Base-by-base conservation (phyloP, 306 rosid genomes). In the Cucumis cinereus region DNA sequence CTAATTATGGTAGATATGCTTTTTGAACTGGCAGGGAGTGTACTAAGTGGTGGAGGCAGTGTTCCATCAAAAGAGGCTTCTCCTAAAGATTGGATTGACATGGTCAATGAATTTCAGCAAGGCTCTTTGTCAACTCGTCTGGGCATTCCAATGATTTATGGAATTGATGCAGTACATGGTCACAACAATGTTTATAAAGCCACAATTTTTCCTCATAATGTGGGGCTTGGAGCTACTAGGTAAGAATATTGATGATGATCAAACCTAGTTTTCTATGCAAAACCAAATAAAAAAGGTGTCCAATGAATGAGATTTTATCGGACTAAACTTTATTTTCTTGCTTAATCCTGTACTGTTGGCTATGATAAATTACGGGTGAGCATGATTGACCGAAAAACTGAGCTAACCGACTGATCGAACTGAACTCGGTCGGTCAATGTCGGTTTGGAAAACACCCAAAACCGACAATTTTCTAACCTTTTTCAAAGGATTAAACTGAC, bases 181-280 rank as follows among this genome's bases (percentile, higher is more conserved):
- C 78, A 84, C 74, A 84, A 84, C 6, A 84, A 81, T 49, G 85
- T 84, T 12, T 69, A 69, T 69, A 69, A 69, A 10, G 74, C 74
- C 4, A 69, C 74, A 0, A 69, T 69, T 23, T 69, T 85, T 17
- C 88, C 88, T 8, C 88, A 85, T 78, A 85, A 85, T 66, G 33
- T 84, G 67, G 85, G 88, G 6, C 85, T 84, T 24, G 88, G 85
- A 47, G 88, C 80, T 15, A 79, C 85, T 14, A 79, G 87, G 87
- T 68, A 81, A 76, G 82, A 50, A 10, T 43, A 10, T 9, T 15
- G 13, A 49, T 23, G 10, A n/a, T 50, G 1, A 41, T 45, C 11
- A 45, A 5, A 5, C 16, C 16, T 16, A 5, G 0, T 17, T n/a
- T 13, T 50, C 5, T 16, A 7, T 10, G 30, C 30, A 22, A 56